A percentile compares a stretch with the other conserved stretches of the same genome.
phyloP scores from a whole-genome alignment of 2,329 filamentous ascomycete species.

The Cordyceps farinosa region DNA sequence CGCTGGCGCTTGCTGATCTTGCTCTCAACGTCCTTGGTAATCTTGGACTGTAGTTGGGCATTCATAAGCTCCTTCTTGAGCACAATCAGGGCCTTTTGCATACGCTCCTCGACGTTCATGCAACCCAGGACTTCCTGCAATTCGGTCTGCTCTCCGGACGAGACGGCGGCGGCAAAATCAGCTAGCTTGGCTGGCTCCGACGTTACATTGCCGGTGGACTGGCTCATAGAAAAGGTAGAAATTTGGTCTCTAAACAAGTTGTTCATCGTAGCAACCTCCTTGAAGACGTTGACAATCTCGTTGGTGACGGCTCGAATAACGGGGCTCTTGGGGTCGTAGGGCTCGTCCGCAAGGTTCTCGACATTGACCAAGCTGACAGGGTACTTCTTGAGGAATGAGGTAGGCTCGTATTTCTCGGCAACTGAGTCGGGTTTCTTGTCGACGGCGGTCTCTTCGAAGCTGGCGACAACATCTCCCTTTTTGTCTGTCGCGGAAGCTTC shows the following conservation, averaged over 20 bases:
- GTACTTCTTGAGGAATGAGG: conserved; percentile 85
- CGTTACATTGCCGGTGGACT: conserved; percentile 90
- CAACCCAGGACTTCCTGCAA: conserved; percentile 87
- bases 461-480: conserved; percentile 92
- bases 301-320: conserved; percentile 90
- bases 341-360: conserved; percentile 85
- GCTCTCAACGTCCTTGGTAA: conserved; percentile 93
- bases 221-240: conserved; percentile 92
- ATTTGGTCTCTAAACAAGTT: conserved; percentile 96
- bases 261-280: conserved; percentile 92
- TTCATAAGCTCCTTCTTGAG: conserved; percentile 99
- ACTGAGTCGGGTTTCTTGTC: conserved; percentile 53
- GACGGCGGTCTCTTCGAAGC: conserved; percentile 81
- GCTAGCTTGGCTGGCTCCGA: conserved; percentile 93
- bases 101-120: conserved; percentile 84
- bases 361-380: conserved; percentile 93
- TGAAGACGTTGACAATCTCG: conserved; percentile 98
- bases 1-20: conserved; percentile 97
- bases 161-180: conserved; percentile 95
- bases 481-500: conserved; percentile 55
- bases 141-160: conserved; percentile 87
- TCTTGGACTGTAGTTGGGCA: conserved; percentile 93
- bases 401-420: conserved; percentile 71
- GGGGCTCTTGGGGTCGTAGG: conserved; percentile 83
- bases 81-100: conserved; percentile 87